A percentile compares a stretch with the other conserved stretches of the same genome.
phyloP scores from a whole-genome alignment of 108 stramenopile genomes.

The Schizochytrium sp. region DNA sequence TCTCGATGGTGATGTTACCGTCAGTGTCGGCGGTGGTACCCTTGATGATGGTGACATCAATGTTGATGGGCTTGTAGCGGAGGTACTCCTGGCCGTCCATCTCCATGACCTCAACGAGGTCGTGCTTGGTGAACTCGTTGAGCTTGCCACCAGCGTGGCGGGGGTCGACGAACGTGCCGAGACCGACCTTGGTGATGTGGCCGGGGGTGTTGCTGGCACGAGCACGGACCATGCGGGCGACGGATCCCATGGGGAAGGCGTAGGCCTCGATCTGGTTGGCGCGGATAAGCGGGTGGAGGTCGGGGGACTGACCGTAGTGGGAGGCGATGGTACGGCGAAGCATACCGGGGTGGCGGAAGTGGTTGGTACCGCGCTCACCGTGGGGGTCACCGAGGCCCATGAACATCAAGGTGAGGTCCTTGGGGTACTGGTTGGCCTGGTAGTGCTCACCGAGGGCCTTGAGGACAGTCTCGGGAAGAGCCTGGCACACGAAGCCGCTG shows the following conservation, averaged over 20 bases:
- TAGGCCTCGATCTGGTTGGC: conserved; percentile 81
- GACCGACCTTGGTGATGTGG: conserved; percentile 82
- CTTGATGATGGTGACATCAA: conserved; percentile 83
- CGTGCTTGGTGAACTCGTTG: conserved; percentile 49
- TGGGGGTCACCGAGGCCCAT: conserved; percentile 84
- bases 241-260: conserved; percentile 83
- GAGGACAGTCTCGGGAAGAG: conserved; percentile 75
- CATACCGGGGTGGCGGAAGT: conserved; percentile 75
- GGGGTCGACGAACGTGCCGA: conserved; percentile 85
- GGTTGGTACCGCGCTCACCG: conserved; percentile 77
- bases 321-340: conserved; percentile 83
- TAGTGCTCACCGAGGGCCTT: conserved; percentile 76
- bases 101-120: conserved; percentile 36
- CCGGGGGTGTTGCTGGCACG: conserved; percentile 84
- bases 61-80: conserved; percentile 84
- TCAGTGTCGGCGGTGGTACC: conserved; percentile 83
- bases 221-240: conserved; percentile 84
- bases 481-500: conserved; percentile 82
- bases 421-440: conserved; percentile 77
- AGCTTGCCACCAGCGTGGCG: conserved; percentile 61
- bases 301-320: conserved; percentile 83
- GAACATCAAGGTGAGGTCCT: conserved; percentile 82
- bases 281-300: conserved; percentile 77
- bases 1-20: conserved; percentile 83
- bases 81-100: conserved; percentile 71